Conservation (phyloP, 805 yeast species). For the Pichia heedii region DNA sequence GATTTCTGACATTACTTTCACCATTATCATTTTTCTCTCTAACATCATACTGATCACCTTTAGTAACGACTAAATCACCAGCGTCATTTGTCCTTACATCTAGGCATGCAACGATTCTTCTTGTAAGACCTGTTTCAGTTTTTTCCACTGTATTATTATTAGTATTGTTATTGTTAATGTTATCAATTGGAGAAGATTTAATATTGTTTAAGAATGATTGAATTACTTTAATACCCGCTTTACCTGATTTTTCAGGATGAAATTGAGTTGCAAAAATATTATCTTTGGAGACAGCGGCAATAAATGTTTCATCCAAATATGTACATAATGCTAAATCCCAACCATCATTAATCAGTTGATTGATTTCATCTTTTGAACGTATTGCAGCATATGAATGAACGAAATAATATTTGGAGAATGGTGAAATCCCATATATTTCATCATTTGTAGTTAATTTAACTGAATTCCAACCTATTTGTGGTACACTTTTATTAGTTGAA, state of each 20-base stretch:
- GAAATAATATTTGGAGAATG: slow-evolving; percentile 72
- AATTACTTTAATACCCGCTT: slow-evolving; percentile 75
- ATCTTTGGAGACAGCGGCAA: slow-evolving; percentile 71
- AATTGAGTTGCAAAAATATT: slow-evolving; percentile 94
- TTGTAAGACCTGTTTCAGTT: slow-evolving; percentile 55
- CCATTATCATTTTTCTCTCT: slow-evolving; percentile 56
- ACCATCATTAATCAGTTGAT: slow-evolving; percentile 23
- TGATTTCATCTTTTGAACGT: slow-evolving; percentile 25
- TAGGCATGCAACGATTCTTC: slow-evolving; percentile 90
- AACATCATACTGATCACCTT: slow-evolving; percentile 98
- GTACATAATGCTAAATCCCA: slow-evolving; percentile 70
- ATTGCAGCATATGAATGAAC: slow-evolving; percentile 91
- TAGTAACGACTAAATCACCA: slow-evolving; percentile 95
- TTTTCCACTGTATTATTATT: slow-evolving; percentile 13
- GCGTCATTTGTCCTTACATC: slow-evolving; percentile 93
- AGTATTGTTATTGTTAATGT: neutral
- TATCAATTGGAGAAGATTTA: slow-evolving; percentile 14
- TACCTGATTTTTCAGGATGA: slow-evolving; percentile 98
- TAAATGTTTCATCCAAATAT: slow-evolving; percentile 71
- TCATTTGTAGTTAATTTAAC: slow-evolving; percentile 8
- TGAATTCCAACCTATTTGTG: slow-evolving; percentile 93
- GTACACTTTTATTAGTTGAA: slow-evolving; percentile 65
- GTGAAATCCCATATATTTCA: slow-evolving; percentile 54
- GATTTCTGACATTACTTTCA: slow-evolving; percentile 69
- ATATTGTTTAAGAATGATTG: slow-evolving; percentile 55